Evolutionary conservation across 495 filamentous ascomycete genomes (phyloP), one percentile per base, ranked within the genome.

Genomic region (Xylaria grammica): DNA sequence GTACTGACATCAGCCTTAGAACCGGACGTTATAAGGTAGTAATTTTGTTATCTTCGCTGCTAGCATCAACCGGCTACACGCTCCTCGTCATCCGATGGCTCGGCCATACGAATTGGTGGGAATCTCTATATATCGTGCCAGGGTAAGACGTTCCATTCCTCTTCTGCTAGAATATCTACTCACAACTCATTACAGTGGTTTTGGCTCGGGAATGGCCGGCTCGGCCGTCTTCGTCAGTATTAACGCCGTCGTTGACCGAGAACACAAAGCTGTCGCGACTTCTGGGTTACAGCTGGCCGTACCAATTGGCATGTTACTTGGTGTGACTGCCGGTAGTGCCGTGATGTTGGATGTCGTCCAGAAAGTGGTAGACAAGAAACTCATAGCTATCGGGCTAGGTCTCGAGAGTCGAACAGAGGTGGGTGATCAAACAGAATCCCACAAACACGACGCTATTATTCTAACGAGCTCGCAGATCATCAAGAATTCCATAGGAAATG

Each of bases 41-140:
- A 0, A 74, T 86, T 5, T 67, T 88, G 20, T 19, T 84, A 3
- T 83, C 86, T 4, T 82, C 84, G 0, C 45, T 83, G 4, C 65
- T 81, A 8, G 80, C 86, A 0, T 80, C 80, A 4, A 56, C 80
- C 26, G 71, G 80, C n/a, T 90, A 90, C 56, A 40, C 77, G 8
- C 74, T 88, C 0, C 74, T 90, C 1, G 81, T 87, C 36, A 67
- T 85, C 26, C 75, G 82, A 40, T 92, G 89, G 89, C 79, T 83
- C 44, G 89, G 88, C 0, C 57, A 87, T 60, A 90, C 87, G 0
- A 81, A 82, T 26, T 79, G 79, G 70, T 78, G 75, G 71, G 87
- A 90, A 61, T 86, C 86, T 0, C 66, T 91, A 0, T 90, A 89
- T 67, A 89, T 91, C 50, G 69, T 86, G 10, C 86, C 85, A 0